Evolutionary conservation across 345 rosid genomes (phyloP).

Genomic region (Toxicodendron radicans): DNA sequence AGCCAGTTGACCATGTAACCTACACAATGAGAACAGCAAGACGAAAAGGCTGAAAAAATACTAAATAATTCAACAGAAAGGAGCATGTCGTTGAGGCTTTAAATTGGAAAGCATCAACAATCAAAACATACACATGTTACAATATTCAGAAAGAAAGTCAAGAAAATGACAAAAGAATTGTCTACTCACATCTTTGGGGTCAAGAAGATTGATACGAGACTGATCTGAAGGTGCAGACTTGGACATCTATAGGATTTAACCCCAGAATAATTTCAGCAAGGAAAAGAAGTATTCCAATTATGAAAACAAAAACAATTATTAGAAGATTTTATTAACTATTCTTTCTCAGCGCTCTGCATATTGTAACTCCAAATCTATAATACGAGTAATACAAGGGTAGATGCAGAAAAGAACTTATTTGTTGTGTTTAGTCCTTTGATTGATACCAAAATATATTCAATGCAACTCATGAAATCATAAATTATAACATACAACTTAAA

Average conservation of each 20-base stretch:
- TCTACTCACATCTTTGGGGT: conserved; percentile 81
- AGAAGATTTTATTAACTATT: neutral
- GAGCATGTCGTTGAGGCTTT: neutral
- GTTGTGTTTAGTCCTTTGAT: neutral
- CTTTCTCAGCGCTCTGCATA: neutral
- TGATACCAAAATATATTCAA: neutral
- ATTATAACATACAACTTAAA: conserved; percentile 12
- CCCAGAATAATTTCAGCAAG: conserved; percentile 17
- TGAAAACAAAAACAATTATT: neutral
- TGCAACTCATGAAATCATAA: conserved; percentile 1
- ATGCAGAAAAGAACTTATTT: neutral
- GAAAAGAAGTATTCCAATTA: neutral
- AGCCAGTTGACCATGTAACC: conserved; percentile 1
- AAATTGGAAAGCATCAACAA: neutral
- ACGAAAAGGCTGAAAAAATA: neutral
- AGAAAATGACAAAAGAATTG: conserved; percentile 10
- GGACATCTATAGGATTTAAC: conserved; percentile 72
- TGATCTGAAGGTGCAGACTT: conserved; percentile 93
- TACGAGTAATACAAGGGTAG: neutral
- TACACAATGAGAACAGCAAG: neutral
- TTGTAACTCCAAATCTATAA: neutral
- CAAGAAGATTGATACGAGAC: conserved; percentile 93
- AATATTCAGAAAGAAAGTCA: conserved; percentile 2
- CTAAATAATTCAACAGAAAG: neutral
- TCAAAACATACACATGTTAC: neutral